Evolutionary conservation across 1,284 basidiomycete genomes (phyloP).

Genomic region (Rugosomyces carneus): DNA sequence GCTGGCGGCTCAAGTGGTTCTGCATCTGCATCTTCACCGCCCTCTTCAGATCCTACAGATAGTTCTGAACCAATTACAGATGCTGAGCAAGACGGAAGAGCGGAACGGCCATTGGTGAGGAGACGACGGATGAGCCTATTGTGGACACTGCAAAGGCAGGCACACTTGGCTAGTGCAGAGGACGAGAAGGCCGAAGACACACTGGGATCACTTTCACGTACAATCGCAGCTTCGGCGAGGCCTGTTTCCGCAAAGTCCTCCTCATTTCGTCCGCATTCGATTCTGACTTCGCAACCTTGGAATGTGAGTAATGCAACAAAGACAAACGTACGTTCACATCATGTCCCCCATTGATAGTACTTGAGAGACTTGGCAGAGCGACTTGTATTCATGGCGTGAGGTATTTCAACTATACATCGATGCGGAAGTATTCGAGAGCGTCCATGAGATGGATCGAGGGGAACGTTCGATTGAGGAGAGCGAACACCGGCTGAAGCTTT

Average conservation of each 20-base stretch:
- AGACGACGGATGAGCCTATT: slow-evolving; percentile 18
- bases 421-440: slow-evolving; percentile 80
- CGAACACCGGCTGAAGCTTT: slow-evolving; percentile 66
- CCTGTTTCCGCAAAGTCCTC: slow-evolving; percentile 49
- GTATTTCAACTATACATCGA: slow-evolving; percentile 89
- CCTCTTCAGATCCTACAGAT: slow-evolving; percentile 1
- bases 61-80: slow-evolving; percentile 2
- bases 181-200: slow-evolving; percentile 24
- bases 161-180: background rate
- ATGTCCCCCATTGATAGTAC: slow-evolving; percentile 8
- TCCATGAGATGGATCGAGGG: slow-evolving; percentile 68
- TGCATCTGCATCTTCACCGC: slow-evolving; percentile 2
- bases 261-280: slow-evolving; percentile 43
- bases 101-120: background rate
- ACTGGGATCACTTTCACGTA: slow-evolving; percentile 53
- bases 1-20: slow-evolving; percentile 3
- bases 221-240: slow-evolving; percentile 56
- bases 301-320: slow-evolving; percentile 26
- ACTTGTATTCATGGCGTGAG: slow-evolving; percentile 90
- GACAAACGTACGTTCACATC: slow-evolving; percentile 26
- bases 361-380: slow-evolving; percentile 33
- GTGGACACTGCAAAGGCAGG: slow-evolving; percentile 22
- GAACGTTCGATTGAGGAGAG: slow-evolving; percentile 72
- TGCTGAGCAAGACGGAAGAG: slow-evolving; percentile 2
- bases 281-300: slow-evolving; percentile 35